A percentile compares a stretch with the other conserved stretches of the same genome.
Evolutionary conservation across 2,329 filamentous ascomycete species (phyloP).

Genomic region (Cytospora paraplurivora): DNA sequence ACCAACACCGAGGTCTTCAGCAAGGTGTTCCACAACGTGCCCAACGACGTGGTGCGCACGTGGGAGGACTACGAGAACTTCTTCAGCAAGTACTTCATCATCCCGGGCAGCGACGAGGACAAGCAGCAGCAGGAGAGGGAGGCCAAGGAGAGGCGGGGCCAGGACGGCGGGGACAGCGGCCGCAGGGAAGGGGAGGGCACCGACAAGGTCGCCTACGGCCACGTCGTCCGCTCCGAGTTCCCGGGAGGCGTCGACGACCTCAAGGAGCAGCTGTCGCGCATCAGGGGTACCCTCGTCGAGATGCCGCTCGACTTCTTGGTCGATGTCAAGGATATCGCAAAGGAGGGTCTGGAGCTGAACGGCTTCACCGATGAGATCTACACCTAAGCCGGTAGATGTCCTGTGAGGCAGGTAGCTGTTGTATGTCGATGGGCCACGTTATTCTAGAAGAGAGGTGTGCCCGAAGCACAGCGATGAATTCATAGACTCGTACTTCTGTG

Average conservation of each 20-base stretch:
- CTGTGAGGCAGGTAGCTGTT: not conserved
- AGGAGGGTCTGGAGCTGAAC: conserved; percentile 75
- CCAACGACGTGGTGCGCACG: conserved; percentile 65
- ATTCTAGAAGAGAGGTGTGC: conserved; percentile 6
- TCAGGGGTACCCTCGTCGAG: conserved; percentile 76
- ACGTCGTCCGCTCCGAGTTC: conserved; percentile 82
- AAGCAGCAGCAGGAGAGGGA: conserved; percentile 43
- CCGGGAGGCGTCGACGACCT: conserved; percentile 71
- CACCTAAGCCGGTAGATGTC: conserved; percentile 47
- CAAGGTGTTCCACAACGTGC: conserved; percentile 79
- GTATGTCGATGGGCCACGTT: not conserved
- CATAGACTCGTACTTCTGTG: conserved; percentile 11
- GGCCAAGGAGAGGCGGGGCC: conserved; percentile 45
- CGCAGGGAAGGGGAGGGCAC: conserved; percentile 50
- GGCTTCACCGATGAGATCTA: conserved; percentile 72
- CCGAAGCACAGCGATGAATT: conserved; percentile 18
- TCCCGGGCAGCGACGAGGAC: conserved; percentile 48
- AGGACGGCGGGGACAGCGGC: conserved; percentile 45
- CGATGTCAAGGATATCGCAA: conserved; percentile 80
- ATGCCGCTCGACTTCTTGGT: conserved; percentile 90
- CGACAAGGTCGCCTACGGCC: conserved; percentile 76
- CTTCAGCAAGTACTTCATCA: conserved; percentile 68
- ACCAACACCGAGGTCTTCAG: conserved; percentile 81
- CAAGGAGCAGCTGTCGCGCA: conserved; percentile 67
- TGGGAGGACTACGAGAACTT: conserved; percentile 76